Evolutionary conservation across 495 filamentous ascomycete genomes (phyloP), one percentile per base, ranked within the genome.

Genomic region (Ramalina intermedia): DNA sequence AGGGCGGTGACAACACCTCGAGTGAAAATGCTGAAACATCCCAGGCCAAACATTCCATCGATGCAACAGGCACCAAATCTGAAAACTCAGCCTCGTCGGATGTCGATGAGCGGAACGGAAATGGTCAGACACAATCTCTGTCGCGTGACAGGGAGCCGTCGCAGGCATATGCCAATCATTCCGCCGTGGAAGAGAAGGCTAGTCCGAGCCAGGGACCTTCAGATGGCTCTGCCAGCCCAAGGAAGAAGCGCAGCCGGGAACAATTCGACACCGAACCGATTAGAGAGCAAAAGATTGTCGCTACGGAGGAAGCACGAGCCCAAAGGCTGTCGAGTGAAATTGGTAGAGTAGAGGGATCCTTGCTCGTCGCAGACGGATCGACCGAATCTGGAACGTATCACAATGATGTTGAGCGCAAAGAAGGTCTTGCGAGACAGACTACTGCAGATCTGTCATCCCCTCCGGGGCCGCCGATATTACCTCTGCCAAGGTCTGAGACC

Each of bases 181-280:
- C 29, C 7, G 12, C 7, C 29, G 29, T 33, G 5, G 29, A 33
- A 33, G 29, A 33, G 29, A 33, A 33, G 29, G 29, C 29, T 33
- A 33, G 29, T 33, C 29, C 29, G 29, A 33, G 12, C 29, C 29
- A 7, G 29, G 29, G 7, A 33, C 29, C 29, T 33, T 13, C 7
- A 43, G 54, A 59, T 49, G 14, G 50, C 59, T 48, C 45, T n/a
- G 44, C 27, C 21, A 64, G 61, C 50, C 66, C 66, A 7, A 68
- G 63, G 51, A 75, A 73, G 60, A 77, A 77, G 53, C 58, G 73
- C 45, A 77, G 73, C 54, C 51, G 67, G 41, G 73, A 76, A 41
- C 69, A 74, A 44, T 58, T 76, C 29, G 70, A 75, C 50, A 62
- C 65, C 36, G 72, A 69, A 20, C 24, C 39, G 2, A 56, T 61